Conservation (phyloP, 2,329 filamentous ascomycete genomes). For the Fusarium sp. region DNA sequence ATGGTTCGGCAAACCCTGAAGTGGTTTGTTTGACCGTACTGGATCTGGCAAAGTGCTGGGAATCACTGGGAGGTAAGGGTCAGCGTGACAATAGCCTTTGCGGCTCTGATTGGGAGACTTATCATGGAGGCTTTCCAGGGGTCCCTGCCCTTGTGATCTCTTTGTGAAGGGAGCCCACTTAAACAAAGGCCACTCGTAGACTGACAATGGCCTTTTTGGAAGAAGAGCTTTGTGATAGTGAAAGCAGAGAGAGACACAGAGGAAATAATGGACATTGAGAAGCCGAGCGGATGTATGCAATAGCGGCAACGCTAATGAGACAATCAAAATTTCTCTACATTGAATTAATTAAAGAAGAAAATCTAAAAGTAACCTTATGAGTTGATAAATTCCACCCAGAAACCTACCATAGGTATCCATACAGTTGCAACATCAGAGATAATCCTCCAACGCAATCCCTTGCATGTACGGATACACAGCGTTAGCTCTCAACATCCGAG, state of each 20-base stretch:
- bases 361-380: neutral
- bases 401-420: neutral
- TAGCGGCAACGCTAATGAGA: slow-evolving; percentile 26
- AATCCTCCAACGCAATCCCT: slow-evolving; percentile 1
- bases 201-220: slow-evolving; percentile 13
- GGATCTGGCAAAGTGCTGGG: slow-evolving; percentile 39
- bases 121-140: slow-evolving; percentile 24
- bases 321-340: slow-evolving; percentile 14
- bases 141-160: slow-evolving; percentile 32
- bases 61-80: slow-evolving; percentile 26
- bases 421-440: slow-evolving; percentile 5
- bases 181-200: slow-evolving; percentile 36
- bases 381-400: neutral
- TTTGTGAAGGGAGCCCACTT: slow-evolving; percentile 29
- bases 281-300: neutral
- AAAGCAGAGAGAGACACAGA: slow-evolving; percentile 1
- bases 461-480: neutral
- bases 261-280: slow-evolving; percentile 5
- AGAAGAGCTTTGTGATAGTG: neutral
- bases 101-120: slow-evolving; percentile 40
- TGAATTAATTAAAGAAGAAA: slow-evolving; percentile 2
- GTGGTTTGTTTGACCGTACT: slow-evolving; percentile 35
- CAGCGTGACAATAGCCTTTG: slow-evolving; percentile 19
- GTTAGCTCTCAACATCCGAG: slow-evolving; percentile 1
- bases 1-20: slow-evolving; percentile 19